Base-by-base conservation (phyloP, 768 basidiomycete genomes). In the Cystobasidium tubakii region DNA sequence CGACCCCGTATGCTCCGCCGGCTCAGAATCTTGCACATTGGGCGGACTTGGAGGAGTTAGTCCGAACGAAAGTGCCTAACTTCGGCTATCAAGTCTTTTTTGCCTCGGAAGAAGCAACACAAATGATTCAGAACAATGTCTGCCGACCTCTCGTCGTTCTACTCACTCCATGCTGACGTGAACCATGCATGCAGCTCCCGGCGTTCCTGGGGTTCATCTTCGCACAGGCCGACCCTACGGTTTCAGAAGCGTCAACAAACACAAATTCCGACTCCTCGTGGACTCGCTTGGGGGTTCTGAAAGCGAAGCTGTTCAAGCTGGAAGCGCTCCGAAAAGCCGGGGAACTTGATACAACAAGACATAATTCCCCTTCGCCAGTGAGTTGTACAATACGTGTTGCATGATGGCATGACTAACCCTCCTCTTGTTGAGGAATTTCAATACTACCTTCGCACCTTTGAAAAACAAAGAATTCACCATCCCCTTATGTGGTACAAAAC, bases 21-120 rank as follows among this genome's bases (percentile, higher is more conserved):
- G 69, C 54, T 3, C 69, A 60, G 25, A 15, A 4, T 9, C 46
- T 10, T 60, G 12, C 3, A 1, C 50, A 46, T 17, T 71, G 33
- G 36, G 31, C 33, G 19, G 50, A 53, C 21, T 17, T 33, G 15
- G 53, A 71, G 21, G 21, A 3, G 4, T 55, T 71, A 17, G 69
- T 71, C 12, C 25, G 60, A 9, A 71, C 29, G 25, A 29, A 19
- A 29, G 12, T 71, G 13, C 54, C 69, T 1, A 71, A 71, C 39
- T 71, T 71, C 25, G 69, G 69, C 69, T 71, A 71, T 71, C 69
- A 71, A 55, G 10, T 62, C 21, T 33, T 71, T 25, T 54, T 69
- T 60, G 34, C 55, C 3, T 71, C 69, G 33, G 69, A 71, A 25
- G 69, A 71, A 19, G 69, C 54, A 9, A 2, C 54, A 21, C 12